Conservation (phyloP, 176 grass and related monocot genomes). For the sorghum (Sorghum bicolor) region Sorghum_bicolor_NCBIv3 NC_012872.2:59286501-59287000, state of each 20-base stretch:
- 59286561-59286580: not conserved
- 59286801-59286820: not conserved
- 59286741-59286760: not conserved
- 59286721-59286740: not conserved
- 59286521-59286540: not conserved
- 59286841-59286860: not conserved
- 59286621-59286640: not conserved
- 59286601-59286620: not conserved
- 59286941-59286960: not conserved
- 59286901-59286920: not conserved
- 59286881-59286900: not conserved
- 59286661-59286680: not conserved
- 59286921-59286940: not conserved
- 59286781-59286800: not conserved
- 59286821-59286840: not conserved
- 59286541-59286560: slow-evolving; percentile 18
- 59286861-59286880: not conserved
- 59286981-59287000: slow-evolving; percentile 15
- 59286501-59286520: not conserved
- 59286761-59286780: not conserved
- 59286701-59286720: not conserved
- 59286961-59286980: not conserved
- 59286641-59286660: not conserved
- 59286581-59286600: too few relatives aligned
- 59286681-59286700: not conserved